These are phyloP conservation scores for Vinca minor DNA, from an alignment of 257 asterid species.

Conservation along the genomic window DNA sequence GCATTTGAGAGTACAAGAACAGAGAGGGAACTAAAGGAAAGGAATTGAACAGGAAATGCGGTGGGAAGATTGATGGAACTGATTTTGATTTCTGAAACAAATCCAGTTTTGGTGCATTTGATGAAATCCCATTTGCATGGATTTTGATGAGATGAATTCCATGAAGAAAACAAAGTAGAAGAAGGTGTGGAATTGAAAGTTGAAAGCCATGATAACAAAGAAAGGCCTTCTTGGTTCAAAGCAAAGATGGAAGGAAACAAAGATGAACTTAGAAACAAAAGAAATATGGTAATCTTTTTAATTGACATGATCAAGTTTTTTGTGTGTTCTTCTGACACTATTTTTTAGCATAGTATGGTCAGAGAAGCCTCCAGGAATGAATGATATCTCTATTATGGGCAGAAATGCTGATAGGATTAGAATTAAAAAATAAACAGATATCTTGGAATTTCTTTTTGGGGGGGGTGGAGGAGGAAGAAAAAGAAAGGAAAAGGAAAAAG, in stretches of 20 bases:
- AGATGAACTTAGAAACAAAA: conserved; percentile 30
- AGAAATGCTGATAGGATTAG: not conserved
- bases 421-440: conserved; percentile 5
- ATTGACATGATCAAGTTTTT: conserved; percentile 43
- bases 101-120: conserved; percentile 35
- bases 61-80: conserved; percentile 47
- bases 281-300: conserved; percentile 28
- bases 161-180: conserved; percentile 40
- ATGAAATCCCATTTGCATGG: conserved; percentile 70
- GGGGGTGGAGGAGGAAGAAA: not conserved
- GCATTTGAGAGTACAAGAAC: conserved; percentile 41
- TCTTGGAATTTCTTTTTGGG: conserved; percentile 3
- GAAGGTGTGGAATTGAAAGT: conserved; percentile 47
- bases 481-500: not conserved
- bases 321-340: conserved; percentile 19
- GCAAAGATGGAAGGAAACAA: conserved; percentile 31
- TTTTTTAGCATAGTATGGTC: conserved; percentile 13
- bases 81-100: conserved; percentile 41
- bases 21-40: conserved; percentile 38
- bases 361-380: conserved; percentile 15
- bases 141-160: conserved; percentile 35
- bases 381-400: conserved; percentile 15
- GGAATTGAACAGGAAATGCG: conserved; percentile 39
- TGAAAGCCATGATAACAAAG: conserved; percentile 59
- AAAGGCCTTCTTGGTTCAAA: conserved; percentile 52